Evolutionary conservation across 768 basidiomycete genomes (phyloP).

Genomic region (Hemileccinum impolitum): DNA sequence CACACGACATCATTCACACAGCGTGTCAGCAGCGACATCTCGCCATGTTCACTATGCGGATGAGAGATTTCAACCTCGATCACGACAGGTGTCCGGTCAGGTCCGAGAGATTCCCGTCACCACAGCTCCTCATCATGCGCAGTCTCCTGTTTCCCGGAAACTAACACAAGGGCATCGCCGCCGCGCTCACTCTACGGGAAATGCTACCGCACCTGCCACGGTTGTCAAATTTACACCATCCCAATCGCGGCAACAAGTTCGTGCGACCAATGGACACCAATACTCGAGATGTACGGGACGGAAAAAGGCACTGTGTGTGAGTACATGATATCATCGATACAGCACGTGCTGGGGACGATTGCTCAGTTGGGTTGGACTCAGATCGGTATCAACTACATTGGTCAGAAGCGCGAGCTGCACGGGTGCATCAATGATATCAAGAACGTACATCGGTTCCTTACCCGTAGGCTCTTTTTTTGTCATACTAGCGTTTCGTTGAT

Average conservation of each 20-base stretch:
- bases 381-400: constrained; percentile 81
- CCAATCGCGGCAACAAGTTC: constrained; percentile 2
- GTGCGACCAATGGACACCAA: constrained; percentile 23
- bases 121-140: not conserved
- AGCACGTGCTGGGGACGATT: not conserved
- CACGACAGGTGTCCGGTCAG: constrained; percentile 5
- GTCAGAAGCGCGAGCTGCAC: constrained; percentile 56
- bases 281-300: constrained; percentile 50
- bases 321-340: constrained; percentile 4
- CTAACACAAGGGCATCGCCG: constrained; percentile 13
- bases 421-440: constrained; percentile 84
- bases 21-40: constrained; percentile 14
- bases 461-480: constrained; percentile 38
- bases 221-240: constrained; percentile 3
- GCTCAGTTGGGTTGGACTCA: constrained; percentile 21
- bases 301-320: constrained; percentile 49
- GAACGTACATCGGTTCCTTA: constrained; percentile 66
- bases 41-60: constrained; percentile 29
- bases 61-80: constrained; percentile 4
- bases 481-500: not conserved
- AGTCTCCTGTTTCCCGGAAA: constrained; percentile 3
- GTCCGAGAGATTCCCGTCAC: not conserved
- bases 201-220: not conserved
- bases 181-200: constrained; percentile 22
- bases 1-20: constrained; percentile 5